These are phyloP conservation scores for Serpula lacrymans DNA, from an alignment of 768 basidiomycete genomes.

Conservation along the genomic window DNA sequence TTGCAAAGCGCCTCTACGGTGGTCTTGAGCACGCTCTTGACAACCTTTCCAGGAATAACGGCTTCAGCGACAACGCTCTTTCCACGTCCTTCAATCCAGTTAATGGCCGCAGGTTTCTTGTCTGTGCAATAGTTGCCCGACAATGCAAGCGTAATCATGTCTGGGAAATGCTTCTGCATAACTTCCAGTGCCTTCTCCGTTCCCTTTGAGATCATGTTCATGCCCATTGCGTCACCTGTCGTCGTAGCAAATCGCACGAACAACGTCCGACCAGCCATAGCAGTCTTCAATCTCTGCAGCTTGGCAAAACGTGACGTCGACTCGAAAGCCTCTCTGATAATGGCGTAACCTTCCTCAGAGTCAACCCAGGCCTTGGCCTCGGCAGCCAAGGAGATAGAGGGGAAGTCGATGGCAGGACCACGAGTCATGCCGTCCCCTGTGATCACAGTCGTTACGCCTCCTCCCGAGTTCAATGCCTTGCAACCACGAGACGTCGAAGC, in stretches of 20 bases:
- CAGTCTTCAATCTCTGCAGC: constrained; percentile 80
- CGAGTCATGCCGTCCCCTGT: constrained; percentile 96
- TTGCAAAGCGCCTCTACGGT: constrained; percentile 87
- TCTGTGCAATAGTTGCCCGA: constrained; percentile 99
- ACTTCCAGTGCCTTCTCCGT: constrained; percentile 91
- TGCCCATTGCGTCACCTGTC: constrained; percentile 99
- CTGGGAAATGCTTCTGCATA: constrained; percentile 77
- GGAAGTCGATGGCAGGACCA: constrained; percentile 98
- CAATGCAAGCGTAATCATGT: constrained; percentile 87
- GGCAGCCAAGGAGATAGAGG: constrained; percentile 72
- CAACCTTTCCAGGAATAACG: constrained; percentile 82
- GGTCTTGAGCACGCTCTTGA: constrained; percentile 92
- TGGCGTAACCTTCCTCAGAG: constrained; percentile 70
- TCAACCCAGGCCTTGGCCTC: constrained; percentile 87
- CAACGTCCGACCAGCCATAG: constrained; percentile 88
- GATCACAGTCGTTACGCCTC: constrained; percentile 92
- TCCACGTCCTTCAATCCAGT: constrained; percentile 99
- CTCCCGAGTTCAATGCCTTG: constrained; percentile 95
- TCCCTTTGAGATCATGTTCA: constrained; percentile 99
- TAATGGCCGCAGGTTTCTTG: constrained; percentile 99
- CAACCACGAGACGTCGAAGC: constrained; percentile 97
- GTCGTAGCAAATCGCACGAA: constrained; percentile 92
- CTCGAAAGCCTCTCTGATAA: constrained; percentile 85
- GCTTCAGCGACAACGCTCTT: constrained; percentile 98
- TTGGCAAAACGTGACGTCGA: constrained; percentile 91